These are phyloP conservation scores for Plasmodium knowlesi DNA, from an alignment of 169 alveolate species.

Conservation along the genomic window DNA sequence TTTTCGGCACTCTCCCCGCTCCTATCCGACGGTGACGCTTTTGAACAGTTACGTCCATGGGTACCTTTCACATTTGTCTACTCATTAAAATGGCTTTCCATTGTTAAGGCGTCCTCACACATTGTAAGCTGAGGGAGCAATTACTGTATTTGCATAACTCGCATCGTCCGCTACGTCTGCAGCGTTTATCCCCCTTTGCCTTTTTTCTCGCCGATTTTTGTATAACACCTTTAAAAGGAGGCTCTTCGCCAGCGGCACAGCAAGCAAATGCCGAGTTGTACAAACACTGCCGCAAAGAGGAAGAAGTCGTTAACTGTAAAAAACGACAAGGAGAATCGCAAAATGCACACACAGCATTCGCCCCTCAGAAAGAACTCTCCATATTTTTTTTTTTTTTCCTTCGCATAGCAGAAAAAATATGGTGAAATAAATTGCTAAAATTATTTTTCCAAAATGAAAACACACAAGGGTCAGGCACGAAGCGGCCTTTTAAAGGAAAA, in stretches of 20 bases:
- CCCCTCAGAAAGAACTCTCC: not conserved
- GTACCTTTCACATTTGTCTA: constrained; percentile 1
- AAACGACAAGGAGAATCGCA: not conserved
- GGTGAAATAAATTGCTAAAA: not conserved
- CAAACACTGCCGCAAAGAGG: not conserved
- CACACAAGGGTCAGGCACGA: not conserved
- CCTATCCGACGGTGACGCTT: not conserved
- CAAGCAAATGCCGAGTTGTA: not conserved
- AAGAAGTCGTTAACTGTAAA: not conserved
- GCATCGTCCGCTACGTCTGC: not conserved
- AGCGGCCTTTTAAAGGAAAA: not conserved
- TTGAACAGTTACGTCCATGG: not conserved
- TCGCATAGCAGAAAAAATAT: not conserved
- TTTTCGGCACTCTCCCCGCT: not conserved
- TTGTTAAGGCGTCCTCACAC: not conserved
- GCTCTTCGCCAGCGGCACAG: not conserved
- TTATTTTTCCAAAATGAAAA: not conserved
- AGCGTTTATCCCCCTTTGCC: not conserved
- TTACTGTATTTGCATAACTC: not conserved
- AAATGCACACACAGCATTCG: not conserved
- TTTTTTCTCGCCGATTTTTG: not conserved
- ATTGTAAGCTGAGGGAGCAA: not conserved
- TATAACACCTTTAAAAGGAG: not conserved
- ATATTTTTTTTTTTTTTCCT: not conserved
- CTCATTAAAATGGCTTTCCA: not conserved